Evolutionary conservation across 306 rosid species (phyloP), one percentile per base, ranked within the genome.

Genomic region (Fragaria ananassa): DNA sequence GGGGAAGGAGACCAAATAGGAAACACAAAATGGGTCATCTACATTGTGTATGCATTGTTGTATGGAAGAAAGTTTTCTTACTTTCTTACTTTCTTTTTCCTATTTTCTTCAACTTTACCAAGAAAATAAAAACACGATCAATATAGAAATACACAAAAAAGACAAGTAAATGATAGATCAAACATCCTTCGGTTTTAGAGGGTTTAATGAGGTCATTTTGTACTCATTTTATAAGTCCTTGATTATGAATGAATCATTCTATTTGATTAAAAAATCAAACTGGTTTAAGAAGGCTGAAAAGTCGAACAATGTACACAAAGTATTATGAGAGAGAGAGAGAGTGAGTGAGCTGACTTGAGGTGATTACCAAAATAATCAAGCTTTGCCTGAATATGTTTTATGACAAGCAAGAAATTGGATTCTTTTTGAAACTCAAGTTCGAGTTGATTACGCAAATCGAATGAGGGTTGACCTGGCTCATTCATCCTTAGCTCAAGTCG

Each of bases 21-120:
- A 37, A 54, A 63, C n/a, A 6, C 39, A 23, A 29, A 72, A 56
- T 56, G 76, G 51, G 76, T 56, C 65, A 53, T 51, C 35, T 50
- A 12, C 47, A 17, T 25, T 45, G 12, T 46, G 5, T 2, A 17
- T 4, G 17, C 54, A 0, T 53, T 17, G 1, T 9, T 65, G 49
- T 19, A 29, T 2, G 11, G n/a, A 10, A 67, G 49, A 67, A 3
- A 4, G 5, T 15, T 15, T 27, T 27, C 34, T 47, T 15, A 13
- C 42, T 46, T 46, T 47, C 4, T 44, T 15, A n/a, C n/a, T 46
- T 25, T 39, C 44, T 1, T 8, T 11, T 23, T 58, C 3, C 7
- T 12, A 53, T 19, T 18, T 46, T 2, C 4, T 4, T 53, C 10
- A 13, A 10, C 21, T 18, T n/a, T 6, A 3, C 3, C 34, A 1